Base-by-base conservation (phyloP, 148 eudicot genomes). In the Vaccinium corymbosum region DNA sequence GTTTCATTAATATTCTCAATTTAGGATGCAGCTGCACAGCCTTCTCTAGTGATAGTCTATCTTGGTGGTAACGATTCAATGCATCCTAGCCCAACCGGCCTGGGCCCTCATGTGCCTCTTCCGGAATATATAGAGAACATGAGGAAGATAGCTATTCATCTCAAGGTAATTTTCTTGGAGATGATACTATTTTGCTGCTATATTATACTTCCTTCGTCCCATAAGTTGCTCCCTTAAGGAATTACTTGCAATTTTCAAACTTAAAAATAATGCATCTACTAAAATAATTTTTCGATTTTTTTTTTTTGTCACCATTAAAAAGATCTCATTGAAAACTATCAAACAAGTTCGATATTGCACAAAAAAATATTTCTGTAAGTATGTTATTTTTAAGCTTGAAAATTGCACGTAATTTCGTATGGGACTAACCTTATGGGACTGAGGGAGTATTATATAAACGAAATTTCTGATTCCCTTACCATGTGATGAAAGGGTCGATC, bases 31-130 rank as follows among this genome's bases (percentile, higher is more conserved):
- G 83, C 84, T 42, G 76, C 86, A 22, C 92, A 93, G 83, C 95
- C 95, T 81, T 86, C 92, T 53, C 80, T 93, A 84, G 91, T 91
- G 51, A 90, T 93, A 74, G 93, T 90, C 29, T 93, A 93, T 81
- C 87, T 93, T 82, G 95, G 95, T 52, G 95, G 95, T 83, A 93
- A 93, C 52, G 95, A 93, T 80, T 87, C 94, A 38, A 70, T 84
- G 87, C 51, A 52, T 38, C 90, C 92, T 82, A 89, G 85, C 85
- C 86, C 91, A 20, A 85, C 83, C 38, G 92, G 91, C 74, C 85
- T 84, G 48, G 92, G 94, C 14, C 89, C 93, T 86, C 94, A 91
- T 81, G 95, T 93, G 9, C 95, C 95, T 51, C 91, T 93, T 82
- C 88, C 81, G 17, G 95, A 93, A 84, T 93, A 93, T 78, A 79